Evolutionary conservation across 1,139 yeast genomes (phyloP), one percentile per base, ranked within the genome.

Genomic region (Yamadazyma dushanensis): DNA sequence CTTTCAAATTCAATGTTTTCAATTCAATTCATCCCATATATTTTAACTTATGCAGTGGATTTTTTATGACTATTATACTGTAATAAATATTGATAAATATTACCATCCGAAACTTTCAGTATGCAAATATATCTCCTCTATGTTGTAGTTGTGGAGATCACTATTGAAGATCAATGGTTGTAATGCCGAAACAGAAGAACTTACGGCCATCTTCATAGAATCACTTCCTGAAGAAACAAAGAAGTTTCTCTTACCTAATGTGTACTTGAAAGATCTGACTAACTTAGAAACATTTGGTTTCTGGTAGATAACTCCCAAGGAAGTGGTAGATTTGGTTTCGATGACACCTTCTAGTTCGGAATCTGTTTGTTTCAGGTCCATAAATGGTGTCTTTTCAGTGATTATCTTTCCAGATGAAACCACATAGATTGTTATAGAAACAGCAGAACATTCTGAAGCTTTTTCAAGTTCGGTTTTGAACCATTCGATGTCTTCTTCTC

Each of bases 91-190:
- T 14, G 7, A 4, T 11, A 14, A 11, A 25, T 14, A 5, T 46
- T 46, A 78, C 83, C 82, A 79, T 0, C 80, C 80, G 53, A 76
- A 80, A 20, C 71, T 56, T 47, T 80, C 85, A 1, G 81, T 74
- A 45, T 80, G 84, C 31, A 80, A 55, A 45, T 63, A 77, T 8
- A 80, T 62, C 50, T 80, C 85, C 29, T 69, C 70, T 3, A 68
- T 61, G 9, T 62, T 51, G 3, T 50, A 42, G 8, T 38, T 45
- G 29, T 46, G 38, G n/a, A 49, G 27, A 38, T 60, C 68, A 31
- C 52, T 53, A 41, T 63, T 64, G 42, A 68, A 58, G 3, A 69
- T 49, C 32, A 54, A 39, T 2, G 57, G 40, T 43, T 69, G 74
- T 26, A 65, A 48, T 5, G 47, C 41, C 1, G 84, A 71, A 4